Conservation (phyloP, 106 monocot species). For the Dendrobium chrysotoxum region DNA sequence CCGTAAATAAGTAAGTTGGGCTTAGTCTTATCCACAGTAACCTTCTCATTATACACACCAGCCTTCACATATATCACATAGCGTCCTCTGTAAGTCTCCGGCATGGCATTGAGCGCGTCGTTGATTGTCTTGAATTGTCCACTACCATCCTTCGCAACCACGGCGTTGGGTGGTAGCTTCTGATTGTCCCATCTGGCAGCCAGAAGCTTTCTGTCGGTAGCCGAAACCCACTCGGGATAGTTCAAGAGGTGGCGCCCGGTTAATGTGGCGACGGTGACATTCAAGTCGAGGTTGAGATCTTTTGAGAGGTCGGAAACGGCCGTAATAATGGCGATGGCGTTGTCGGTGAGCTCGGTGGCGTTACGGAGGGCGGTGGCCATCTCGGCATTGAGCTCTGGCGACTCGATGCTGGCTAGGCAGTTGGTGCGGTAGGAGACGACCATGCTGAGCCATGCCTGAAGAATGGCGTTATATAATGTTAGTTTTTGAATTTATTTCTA, state of each 20-base stretch:
- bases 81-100: constrained; percentile 14
- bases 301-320: constrained; percentile 15
- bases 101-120: constrained; percentile 29
- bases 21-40: constrained; percentile 22
- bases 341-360: constrained; percentile 49
- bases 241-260: constrained; percentile 22
- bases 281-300: constrained; percentile 11
- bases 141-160: constrained; percentile 57
- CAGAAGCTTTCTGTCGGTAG: constrained; percentile 34
- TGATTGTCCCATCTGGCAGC: not conserved
- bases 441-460: constrained; percentile 43
- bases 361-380: constrained; percentile 26
- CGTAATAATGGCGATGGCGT: constrained; percentile 58
- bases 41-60: constrained; percentile 38
- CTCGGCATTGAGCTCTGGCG: constrained; percentile 30
- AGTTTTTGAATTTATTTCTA: too few relatives aligned
- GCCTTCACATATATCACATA: constrained; percentile 62
- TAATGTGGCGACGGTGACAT: not conserved
- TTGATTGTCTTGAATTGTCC: constrained; percentile 49
- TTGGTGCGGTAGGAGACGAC: constrained; percentile 59
- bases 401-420: constrained; percentile 50
- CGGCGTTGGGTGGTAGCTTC: constrained; percentile 20
- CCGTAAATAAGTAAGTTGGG: constrained; percentile 57
- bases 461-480: too few relatives aligned
- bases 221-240: constrained; percentile 29